phyloP scores from a whole-genome alignment of 768 basidiomycete genomes.

The Boletus pseudopeckii region DNA sequence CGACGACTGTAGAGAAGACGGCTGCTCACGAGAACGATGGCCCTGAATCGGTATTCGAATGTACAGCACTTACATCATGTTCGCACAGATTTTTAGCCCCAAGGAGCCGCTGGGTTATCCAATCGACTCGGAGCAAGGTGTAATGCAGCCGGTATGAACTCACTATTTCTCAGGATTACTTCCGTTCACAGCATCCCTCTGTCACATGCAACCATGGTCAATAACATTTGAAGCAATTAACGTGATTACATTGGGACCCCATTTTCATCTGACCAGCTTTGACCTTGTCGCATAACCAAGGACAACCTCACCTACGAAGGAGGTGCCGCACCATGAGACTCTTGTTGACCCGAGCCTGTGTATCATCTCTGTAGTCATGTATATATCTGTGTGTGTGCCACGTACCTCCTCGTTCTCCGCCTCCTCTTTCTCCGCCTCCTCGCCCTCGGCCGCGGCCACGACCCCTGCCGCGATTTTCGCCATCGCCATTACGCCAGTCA shows the following conservation, averaged over 20 bases:
- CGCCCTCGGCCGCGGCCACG: conserved; percentile 46
- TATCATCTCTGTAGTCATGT: neutral
- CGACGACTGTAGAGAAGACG: neutral
- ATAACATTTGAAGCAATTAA: neutral
- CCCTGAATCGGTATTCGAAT: neutral
- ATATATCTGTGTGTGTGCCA: neutral
- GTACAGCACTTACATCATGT: neutral
- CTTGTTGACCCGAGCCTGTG: conserved; percentile 22
- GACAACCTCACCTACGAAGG: conserved; percentile 9
- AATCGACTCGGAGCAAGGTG: neutral
- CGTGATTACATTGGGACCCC: neutral
- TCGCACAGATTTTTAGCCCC: neutral
- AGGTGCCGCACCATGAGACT: conserved; percentile 19
- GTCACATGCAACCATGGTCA: neutral
- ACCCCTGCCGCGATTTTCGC: conserved; percentile 39
- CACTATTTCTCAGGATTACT: neutral
- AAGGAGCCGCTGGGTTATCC: neutral
- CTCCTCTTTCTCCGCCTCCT: conserved; percentile 40
- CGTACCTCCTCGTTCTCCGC: conserved; percentile 41
- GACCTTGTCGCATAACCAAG: neutral
- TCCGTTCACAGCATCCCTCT: neutral
- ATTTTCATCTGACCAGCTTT: neutral
- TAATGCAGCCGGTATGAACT: neutral
- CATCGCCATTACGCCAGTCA: conserved; percentile 48
- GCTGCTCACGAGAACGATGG: no score